phyloP scores from a whole-genome alignment of 163 green algal genomes.

The Scenedesmus sp. region DNA sequence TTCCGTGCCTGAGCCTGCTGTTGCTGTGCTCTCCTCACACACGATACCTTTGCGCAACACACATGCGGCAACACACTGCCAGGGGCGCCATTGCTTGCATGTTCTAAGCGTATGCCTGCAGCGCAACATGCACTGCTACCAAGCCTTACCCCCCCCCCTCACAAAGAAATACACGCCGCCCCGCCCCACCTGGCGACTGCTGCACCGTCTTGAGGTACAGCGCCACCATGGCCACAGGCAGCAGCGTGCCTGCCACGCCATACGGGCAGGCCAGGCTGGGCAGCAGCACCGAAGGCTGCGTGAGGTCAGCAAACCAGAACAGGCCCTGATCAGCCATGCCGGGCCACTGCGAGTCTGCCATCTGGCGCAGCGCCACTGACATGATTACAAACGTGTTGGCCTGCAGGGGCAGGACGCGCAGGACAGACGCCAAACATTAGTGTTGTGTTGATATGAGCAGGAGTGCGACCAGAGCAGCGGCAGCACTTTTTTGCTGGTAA shows the following conservation, averaged over 20 bases:
- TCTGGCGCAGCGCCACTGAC: constrained; percentile 51
- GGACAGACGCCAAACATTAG: neutral
- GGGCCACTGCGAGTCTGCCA: constrained; percentile 63
- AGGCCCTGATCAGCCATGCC: constrained; percentile 72
- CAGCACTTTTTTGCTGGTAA: neutral
- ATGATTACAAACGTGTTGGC: constrained; percentile 47
- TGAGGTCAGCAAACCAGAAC: constrained; percentile 84
- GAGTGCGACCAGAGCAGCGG: neutral
- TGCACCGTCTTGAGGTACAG: constrained; percentile 22
- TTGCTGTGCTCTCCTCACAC: neutral
- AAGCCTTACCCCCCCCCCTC: neutral
- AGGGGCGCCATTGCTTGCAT: neutral
- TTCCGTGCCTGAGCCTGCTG: neutral
- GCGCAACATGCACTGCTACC: neutral
- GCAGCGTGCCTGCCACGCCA: constrained; percentile 22
- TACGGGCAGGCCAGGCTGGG: neutral
- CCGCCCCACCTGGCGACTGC: constrained; percentile 13
- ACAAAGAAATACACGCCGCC: neutral
- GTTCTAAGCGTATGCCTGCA: neutral
- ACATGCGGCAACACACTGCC: neutral
- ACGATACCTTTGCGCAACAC: neutral
- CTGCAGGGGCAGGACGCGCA: neutral
- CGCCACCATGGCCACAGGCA: constrained; percentile 32
- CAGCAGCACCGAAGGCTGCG: constrained; percentile 39
- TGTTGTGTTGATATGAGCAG: too few species aligned